phyloP scores from a whole-genome alignment of 441 rosid species.

The Bocquillonia castaneifolia region DNA sequence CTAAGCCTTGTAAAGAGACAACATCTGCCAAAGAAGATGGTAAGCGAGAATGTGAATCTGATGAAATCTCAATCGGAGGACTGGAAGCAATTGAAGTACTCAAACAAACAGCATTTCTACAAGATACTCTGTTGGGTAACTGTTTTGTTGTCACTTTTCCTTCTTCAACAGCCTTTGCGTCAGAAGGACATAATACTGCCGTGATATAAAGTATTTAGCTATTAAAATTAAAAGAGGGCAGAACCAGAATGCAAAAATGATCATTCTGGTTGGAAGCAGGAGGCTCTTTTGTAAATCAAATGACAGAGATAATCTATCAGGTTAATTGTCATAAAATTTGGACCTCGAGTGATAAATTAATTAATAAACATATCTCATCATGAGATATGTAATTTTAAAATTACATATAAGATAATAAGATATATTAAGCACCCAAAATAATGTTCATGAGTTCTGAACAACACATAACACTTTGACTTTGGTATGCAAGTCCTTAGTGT shows the following conservation, averaged over 20 bases:
- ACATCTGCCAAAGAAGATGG: conserved; percentile 36
- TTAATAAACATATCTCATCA: background rate
- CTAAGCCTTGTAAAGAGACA: conserved; percentile 40
- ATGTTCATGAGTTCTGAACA: background rate
- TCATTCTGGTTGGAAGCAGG: background rate
- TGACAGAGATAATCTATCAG: background rate
- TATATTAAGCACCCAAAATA: conserved; percentile 6
- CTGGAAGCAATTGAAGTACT: conserved; percentile 30
- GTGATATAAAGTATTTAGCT: conserved; percentile 21
- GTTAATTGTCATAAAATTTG: background rate
- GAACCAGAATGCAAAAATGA: background rate
- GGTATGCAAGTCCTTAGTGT: background rate
- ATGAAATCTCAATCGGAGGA: conserved; percentile 26
- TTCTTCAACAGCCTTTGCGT: conserved; percentile 41
- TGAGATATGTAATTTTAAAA: conserved; percentile 4
- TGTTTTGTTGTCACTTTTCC: conserved; percentile 25
- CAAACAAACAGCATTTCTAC: conserved; percentile 33
- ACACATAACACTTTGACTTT: background rate
- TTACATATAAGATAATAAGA: background rate
- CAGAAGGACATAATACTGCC: conserved; percentile 35
- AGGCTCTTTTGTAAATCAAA: background rate
- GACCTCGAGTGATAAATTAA: background rate
- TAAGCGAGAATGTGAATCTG: conserved; percentile 24
- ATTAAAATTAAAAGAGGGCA: conserved; percentile 19
- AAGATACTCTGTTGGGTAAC: conserved; percentile 29